Base-by-base conservation (phyloP, 306 rosid genomes). In the Arachis hypogaea region DNA sequence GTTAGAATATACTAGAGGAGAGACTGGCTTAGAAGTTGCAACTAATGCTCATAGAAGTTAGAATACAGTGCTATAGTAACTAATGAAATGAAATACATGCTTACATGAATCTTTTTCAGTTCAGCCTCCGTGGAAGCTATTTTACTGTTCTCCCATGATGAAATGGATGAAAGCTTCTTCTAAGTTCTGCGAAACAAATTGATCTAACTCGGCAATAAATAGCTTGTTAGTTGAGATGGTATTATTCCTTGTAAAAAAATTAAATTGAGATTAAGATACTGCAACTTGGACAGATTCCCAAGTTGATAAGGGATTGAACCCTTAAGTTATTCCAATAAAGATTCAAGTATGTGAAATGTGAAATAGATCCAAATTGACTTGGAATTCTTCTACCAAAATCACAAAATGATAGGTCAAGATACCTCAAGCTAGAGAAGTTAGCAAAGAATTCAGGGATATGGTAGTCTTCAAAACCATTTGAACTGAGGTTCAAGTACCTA, bases 61-160 rank as follows among this genome's bases (percentile, higher is more conserved):
- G 14, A 14, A 14, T 14, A 14, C 14, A 14, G 14, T 14, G 14
- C 14, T 14, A 14, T 14, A 14, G 14, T 14, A 14, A 14, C 14
- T 14, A 14, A 14, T 14, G 14, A 14, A 14, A 14, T 14, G 14
- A 14, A 14, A 14, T 14, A 14, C 14, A 14, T 14, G 14, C 14
- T 14, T 14, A 14, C 98, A 88, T 90, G 97, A 44, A 83, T 59
- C 82, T 65, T 78, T 66, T 77, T 93, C 68, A 93, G 66, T 70
- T 93, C 86, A 43, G 96, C 97, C 56, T 90, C 98, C 11, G 81
- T 59, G 14, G 77, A 44, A 51, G 96, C 97, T 84, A 85, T 90
- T 77, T 74, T 80, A 81, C 89, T 82, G 71, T 87, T 93, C 82
- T 93, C 98, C 98, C 98, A 93, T 62, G 96, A 78, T 28, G 81